Conservation (phyloP, 768 basidiomycete genomes). For the Kwoniella shandongensis region DNA sequence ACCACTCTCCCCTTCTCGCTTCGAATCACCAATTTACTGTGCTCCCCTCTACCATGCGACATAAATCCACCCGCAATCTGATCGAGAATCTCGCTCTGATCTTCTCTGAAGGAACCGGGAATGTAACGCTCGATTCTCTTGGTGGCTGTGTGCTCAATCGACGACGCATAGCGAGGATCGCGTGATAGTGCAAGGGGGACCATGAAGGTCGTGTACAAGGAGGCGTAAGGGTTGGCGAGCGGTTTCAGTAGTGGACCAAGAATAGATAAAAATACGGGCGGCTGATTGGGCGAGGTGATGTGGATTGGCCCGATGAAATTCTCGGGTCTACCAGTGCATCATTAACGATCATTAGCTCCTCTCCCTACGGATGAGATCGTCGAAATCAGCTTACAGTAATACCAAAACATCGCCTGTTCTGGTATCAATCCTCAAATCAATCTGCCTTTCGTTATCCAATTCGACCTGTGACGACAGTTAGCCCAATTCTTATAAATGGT, state of each 20-base stretch:
- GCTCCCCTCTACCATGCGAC: constrained; percentile 26
- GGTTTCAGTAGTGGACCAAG: constrained; percentile 28
- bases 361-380: not conserved
- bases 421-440: constrained; percentile 42
- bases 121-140: constrained; percentile 24
- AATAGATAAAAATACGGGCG: constrained; percentile 29
- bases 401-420: constrained; percentile 43
- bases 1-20: constrained; percentile 34
- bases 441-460: constrained; percentile 35
- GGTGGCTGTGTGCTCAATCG: constrained; percentile 17
- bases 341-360: not conserved
- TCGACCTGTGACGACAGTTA: constrained; percentile 27
- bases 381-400: constrained; percentile 35
- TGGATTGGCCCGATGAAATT: constrained; percentile 37
- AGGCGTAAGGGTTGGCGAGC: constrained; percentile 36
- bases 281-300: constrained; percentile 27
- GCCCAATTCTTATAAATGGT: not conserved
- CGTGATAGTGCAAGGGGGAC: constrained; percentile 18
- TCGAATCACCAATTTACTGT: constrained; percentile 33
- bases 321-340: constrained; percentile 24
- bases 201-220: constrained; percentile 37
- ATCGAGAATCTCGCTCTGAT: constrained; percentile 32
- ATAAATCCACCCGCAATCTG: constrained; percentile 30
- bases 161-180: constrained; percentile 12
- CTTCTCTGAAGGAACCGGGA: constrained; percentile 24